Conservation (phyloP, 805 yeast genomes). For the Myxozyma vanderwaltii region DNA sequence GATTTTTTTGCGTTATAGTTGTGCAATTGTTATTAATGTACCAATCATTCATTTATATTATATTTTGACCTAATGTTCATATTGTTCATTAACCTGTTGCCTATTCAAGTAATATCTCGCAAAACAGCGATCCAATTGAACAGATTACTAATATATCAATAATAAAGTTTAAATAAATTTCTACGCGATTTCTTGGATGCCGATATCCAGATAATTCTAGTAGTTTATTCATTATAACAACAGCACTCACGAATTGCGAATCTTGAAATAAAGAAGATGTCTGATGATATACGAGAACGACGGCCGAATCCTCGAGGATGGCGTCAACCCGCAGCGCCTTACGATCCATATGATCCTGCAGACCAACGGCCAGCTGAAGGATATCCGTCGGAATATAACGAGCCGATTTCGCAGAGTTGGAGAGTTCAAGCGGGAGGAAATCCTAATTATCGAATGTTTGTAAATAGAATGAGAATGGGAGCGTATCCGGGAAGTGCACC, state of each 20-base stretch:
- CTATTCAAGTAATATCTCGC: too few species aligned
- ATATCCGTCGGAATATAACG: slow-evolving; percentile 70
- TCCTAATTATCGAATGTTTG: slow-evolving; percentile 36
- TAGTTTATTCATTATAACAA: too few species aligned
- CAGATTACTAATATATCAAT: too few species aligned
- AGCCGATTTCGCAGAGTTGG: slow-evolving; percentile 27
- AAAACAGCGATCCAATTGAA: too few species aligned
- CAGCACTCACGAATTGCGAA: too few species aligned
- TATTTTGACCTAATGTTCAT: too few species aligned
- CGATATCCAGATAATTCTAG: too few species aligned
- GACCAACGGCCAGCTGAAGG: slow-evolving; percentile 81
- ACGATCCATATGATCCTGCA: slow-evolving; percentile 79
- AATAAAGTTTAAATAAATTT: slow-evolving; percentile 6
- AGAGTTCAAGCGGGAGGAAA: slow-evolving; percentile 31
- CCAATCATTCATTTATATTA: too few species aligned
- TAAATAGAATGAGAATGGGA: slow-evolving; percentile 71
- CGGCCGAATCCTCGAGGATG: slow-evolving; percentile 75
- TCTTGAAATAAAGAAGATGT: not conserved
- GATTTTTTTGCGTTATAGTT: too few species aligned
- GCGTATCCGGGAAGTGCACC: slow-evolving; percentile 77
- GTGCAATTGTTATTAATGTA: too few species aligned
- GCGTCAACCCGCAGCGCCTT: slow-evolving; percentile 80
- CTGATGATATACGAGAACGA: slow-evolving; percentile 6
- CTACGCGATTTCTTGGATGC: too few species aligned
- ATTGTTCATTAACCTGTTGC: too few species aligned